Conservation (phyloP, 331 rosid genomes). For the Dryas integrifolia region DNA sequence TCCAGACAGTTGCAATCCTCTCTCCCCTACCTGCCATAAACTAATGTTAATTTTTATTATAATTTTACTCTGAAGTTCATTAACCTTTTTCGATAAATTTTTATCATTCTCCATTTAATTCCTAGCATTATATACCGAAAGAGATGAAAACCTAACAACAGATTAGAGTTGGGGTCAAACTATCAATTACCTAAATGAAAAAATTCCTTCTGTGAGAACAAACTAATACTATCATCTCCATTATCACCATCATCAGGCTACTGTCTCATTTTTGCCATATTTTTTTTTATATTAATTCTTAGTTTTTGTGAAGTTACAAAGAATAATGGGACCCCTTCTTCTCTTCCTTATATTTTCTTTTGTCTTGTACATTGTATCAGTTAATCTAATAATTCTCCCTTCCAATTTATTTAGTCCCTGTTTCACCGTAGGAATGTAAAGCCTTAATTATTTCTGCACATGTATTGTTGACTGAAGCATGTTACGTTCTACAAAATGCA, state of each 20-base stretch:
- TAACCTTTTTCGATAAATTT: neutral
- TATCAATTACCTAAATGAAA: neutral
- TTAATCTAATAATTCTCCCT: conserved; percentile 20
- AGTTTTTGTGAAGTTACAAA: neutral
- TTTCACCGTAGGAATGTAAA: conserved; percentile 25
- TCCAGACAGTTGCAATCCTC: conserved; percentile 91
- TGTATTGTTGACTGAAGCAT: conserved; percentile 71
- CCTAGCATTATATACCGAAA: neutral
- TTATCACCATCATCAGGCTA: neutral
- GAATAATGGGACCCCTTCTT: neutral
- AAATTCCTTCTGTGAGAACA: neutral
- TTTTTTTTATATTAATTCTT: neutral
- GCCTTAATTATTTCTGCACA: conserved; percentile 47
- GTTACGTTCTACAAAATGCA: conserved; percentile 57
- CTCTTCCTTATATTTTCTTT: conserved; percentile 1
- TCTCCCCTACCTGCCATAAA: conserved; percentile 86
- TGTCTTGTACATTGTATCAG: conserved; percentile 26
- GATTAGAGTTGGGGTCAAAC: neutral
- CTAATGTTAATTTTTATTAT: neutral
- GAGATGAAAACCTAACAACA: neutral
- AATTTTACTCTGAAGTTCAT: neutral
- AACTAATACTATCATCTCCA: conserved; percentile 1
- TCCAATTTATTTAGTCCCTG: conserved; percentile 24
- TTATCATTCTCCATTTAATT: conserved; percentile 12
- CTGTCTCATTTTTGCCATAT: neutral